phyloP scores from a whole-genome alignment of 805 yeast species.

The Candida ficus region DNA sequence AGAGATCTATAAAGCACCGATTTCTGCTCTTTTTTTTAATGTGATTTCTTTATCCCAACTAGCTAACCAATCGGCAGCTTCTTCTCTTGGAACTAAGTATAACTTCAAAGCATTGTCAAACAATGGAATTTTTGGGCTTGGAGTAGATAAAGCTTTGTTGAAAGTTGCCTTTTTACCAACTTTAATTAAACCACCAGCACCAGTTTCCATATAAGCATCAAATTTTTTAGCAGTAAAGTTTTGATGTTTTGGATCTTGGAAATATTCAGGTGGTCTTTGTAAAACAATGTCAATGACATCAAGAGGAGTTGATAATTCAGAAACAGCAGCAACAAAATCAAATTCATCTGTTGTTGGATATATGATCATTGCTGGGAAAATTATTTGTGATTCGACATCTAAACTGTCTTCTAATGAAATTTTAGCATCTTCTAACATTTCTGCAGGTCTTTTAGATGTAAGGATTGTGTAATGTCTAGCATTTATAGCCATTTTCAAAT shows the following conservation, averaged over 20 bases:
- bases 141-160: slow-evolving; percentile 56
- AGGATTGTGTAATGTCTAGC: slow-evolving; percentile 52
- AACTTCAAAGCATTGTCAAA: slow-evolving; percentile 70
- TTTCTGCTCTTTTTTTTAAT: slow-evolving; percentile 37
- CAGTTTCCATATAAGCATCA: slow-evolving; percentile 78
- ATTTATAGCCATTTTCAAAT: slow-evolving; percentile 54
- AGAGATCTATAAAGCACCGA: not conserved
- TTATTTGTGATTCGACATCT: slow-evolving; percentile 71
- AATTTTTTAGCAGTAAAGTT: slow-evolving; percentile 56
- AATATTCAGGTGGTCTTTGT: slow-evolving; percentile 67
- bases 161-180: slow-evolving; percentile 73
- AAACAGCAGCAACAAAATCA: slow-evolving; percentile 70
- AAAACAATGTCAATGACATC: slow-evolving; percentile 59
- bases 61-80: slow-evolving; percentile 58
- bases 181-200: slow-evolving; percentile 77
- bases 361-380: slow-evolving; percentile 74
- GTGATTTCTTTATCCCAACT: slow-evolving; percentile 62
- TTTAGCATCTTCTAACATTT: slow-evolving; percentile 46
- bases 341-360: slow-evolving; percentile 84
- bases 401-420: slow-evolving; percentile 55
- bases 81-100: slow-evolving; percentile 73
- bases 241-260: slow-evolving; percentile 49
- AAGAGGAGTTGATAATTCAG: slow-evolving; percentile 64
- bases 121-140: slow-evolving; percentile 63
- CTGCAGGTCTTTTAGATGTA: slow-evolving; percentile 49